Evolutionary conservation across 2,329 filamentous ascomycete genomes (phyloP), one percentile per base, ranked within the genome.

Genomic region (Cyphellophora attinorum): DNA sequence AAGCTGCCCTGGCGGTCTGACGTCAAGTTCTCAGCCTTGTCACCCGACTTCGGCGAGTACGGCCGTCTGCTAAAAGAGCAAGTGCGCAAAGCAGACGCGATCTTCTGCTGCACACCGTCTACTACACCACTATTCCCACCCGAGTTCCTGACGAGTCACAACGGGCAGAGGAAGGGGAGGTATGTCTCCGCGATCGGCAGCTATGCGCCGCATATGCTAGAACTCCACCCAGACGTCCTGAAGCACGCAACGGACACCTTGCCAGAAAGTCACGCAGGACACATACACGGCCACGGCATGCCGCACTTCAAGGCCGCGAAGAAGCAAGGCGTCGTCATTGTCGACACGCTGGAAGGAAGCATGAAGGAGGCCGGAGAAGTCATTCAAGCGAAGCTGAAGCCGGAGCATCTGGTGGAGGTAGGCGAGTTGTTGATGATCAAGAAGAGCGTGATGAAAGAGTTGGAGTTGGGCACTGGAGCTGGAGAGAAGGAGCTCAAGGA

Each of bases 81-180:
- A 32, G 66, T 95, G 11, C 54, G 55, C 23, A 74, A 73, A 6
- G 75, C 83, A 0, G 84, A 91, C 49, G 80, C 83, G 6, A 81
- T 96, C 23, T 91, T 93, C 61, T 89, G 85, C 61, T 93, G 85
- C 46, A 94, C 86, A 2, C 85, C 88, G 0, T 81, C 78, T 1
- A 72, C 68, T 0, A 65, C 72, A 19, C 81, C 83, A 1, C 63
- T 95, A 1, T 96, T 95, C 52, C 81, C 88, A 0, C 65, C 70
- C 0, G 60, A 69, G 8, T 77, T 83, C 41, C 66, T 95, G 33
- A 93, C 83, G 0, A 81, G 71, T 37, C 50, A 52, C 12, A 61
- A 65, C 38, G 62, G 60, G 5, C 55, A 60, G 6, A 55, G 53
- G 23, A 66, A 65, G 40, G 64, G 62, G 3, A 50, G 63, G 6